Percentiles rank a stretch among this genome's conserved stretches.
Conservation (phyloP, 352 stramenopile genomes). For the Peronospora belbahrii region DNA sequence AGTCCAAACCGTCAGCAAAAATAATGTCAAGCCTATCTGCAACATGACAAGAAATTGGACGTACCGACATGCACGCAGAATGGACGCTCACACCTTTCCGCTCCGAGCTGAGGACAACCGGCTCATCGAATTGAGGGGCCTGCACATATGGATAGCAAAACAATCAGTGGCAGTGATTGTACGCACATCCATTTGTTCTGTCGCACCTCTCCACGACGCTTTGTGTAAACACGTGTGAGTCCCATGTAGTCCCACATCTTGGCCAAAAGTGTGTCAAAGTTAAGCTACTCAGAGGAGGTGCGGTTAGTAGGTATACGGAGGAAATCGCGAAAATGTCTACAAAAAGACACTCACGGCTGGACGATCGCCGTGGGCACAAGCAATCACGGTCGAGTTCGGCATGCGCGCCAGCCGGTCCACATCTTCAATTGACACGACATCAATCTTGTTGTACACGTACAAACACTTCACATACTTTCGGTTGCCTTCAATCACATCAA, state of each 20-base stretch:
- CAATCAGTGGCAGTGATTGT: neutral
- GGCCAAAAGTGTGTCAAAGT: constrained; percentile 91
- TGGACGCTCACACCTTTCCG: constrained; percentile 75
- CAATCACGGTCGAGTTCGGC: constrained; percentile 95
- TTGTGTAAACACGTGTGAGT: constrained; percentile 85
- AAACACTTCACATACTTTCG: constrained; percentile 98
- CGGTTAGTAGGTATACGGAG: neutral
- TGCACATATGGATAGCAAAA: constrained; percentile 18
- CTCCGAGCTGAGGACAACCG: constrained; percentile 78
- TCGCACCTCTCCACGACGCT: constrained; percentile 75
- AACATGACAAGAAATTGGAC: constrained; percentile 6
- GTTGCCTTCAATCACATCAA: constrained; percentile 98
- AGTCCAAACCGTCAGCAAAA: neutral
- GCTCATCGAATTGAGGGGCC: constrained; percentile 67
- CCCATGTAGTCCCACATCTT: constrained; percentile 90
- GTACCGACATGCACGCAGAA: constrained; percentile 76
- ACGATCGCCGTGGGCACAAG: constrained; percentile 77
- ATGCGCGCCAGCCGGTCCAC: constrained; percentile 94
- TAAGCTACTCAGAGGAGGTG: constrained; percentile 73
- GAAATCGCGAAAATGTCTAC: neutral
- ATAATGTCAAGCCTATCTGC: neutral
- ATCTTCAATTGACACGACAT: constrained; percentile 98
- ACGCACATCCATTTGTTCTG: neutral
- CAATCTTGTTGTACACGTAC: constrained; percentile 99
- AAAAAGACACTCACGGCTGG: constrained; percentile 43